Evolutionary conservation across 345 rosid species (phyloP).

Genomic region (Laguncularia racemosa): DNA sequence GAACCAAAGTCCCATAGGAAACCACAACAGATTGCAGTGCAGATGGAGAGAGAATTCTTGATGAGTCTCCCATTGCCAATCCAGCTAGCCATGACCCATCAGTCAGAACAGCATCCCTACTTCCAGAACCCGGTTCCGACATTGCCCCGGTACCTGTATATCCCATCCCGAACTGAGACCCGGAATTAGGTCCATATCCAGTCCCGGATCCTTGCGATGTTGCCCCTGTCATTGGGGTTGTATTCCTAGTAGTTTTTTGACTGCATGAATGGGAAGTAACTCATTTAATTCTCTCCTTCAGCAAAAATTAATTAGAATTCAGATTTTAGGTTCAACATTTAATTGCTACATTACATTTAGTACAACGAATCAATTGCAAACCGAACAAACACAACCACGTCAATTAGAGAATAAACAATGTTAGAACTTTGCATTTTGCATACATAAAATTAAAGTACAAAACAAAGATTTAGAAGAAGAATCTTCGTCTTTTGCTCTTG

Average conservation of each 20-base stretch:
- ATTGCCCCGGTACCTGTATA: constrained; percentile 16
- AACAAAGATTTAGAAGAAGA: background rate
- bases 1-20: constrained; percentile 3
- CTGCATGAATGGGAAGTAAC: constrained; percentile 23
- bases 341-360: too few species aligned
- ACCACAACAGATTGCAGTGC: constrained; percentile 9
- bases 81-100: constrained; percentile 92
- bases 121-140: constrained; percentile 31
- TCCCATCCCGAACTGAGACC: constrained; percentile 21
- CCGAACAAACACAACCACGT: too few species aligned
- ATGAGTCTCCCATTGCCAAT: constrained; percentile 79
- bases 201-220: constrained; percentile 30
- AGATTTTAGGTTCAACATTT: too few species aligned
- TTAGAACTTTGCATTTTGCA: too few species aligned
- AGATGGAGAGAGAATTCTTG: constrained; percentile 17
- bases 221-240: constrained; percentile 40
- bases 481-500: constrained; percentile 12
- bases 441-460: too few species aligned
- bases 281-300: background rate
- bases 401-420: too few species aligned
- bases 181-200: constrained; percentile 15
- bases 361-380: too few species aligned
- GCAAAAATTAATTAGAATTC: too few species aligned
- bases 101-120: constrained; percentile 47
- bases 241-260: constrained; percentile 66